A percentile compares a stretch with the other conserved stretches of the same genome.
Conservation (phyloP, 2,329 filamentous ascomycete species). For the Trichophyton benhamiae region DNA sequence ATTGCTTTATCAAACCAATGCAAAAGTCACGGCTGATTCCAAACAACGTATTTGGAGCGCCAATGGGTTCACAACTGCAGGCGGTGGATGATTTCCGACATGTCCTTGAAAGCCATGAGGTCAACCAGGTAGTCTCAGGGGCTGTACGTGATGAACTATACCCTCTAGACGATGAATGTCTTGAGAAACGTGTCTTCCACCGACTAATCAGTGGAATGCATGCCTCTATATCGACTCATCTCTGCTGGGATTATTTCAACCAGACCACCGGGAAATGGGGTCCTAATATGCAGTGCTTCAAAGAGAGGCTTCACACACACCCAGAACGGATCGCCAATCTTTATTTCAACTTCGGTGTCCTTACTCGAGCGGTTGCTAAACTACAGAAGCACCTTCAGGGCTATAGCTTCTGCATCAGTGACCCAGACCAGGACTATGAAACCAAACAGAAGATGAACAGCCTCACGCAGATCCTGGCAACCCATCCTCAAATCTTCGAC, state of each 20-base stretch:
- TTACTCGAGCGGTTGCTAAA: constrained; percentile 83
- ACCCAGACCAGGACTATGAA: constrained; percentile 60
- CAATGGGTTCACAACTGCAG: constrained; percentile 26
- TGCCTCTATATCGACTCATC: constrained; percentile 87
- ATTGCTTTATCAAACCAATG: constrained; percentile 62
- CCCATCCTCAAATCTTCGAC: constrained; percentile 69
- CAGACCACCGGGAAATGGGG: constrained; percentile 89
- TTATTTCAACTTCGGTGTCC: constrained; percentile 98
- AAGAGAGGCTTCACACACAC: constrained; percentile 65
- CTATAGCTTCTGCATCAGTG: constrained; percentile 88
- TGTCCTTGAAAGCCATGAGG: constrained; percentile 40
- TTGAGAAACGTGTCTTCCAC: constrained; percentile 99
- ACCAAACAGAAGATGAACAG: constrained; percentile 74
- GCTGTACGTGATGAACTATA: constrained; percentile 40
- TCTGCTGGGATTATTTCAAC: constrained; percentile 94
- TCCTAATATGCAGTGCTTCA: constrained; percentile 82
- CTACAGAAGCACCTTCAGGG: constrained; percentile 65
- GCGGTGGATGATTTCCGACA: constrained; percentile 50
- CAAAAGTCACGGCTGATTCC: constrained; percentile 16
- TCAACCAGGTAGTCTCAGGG: constrained; percentile 39
- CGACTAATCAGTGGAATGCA: constrained; percentile 95
- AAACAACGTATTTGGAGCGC: constrained; percentile 27
- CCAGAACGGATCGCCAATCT: constrained; percentile 92
- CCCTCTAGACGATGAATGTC: constrained; percentile 77
- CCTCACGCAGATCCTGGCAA: constrained; percentile 58